Evolutionary conservation across 2,329 filamentous ascomycete species (phyloP).

Genomic region (Atkinsonella hypoxylon): DNA sequence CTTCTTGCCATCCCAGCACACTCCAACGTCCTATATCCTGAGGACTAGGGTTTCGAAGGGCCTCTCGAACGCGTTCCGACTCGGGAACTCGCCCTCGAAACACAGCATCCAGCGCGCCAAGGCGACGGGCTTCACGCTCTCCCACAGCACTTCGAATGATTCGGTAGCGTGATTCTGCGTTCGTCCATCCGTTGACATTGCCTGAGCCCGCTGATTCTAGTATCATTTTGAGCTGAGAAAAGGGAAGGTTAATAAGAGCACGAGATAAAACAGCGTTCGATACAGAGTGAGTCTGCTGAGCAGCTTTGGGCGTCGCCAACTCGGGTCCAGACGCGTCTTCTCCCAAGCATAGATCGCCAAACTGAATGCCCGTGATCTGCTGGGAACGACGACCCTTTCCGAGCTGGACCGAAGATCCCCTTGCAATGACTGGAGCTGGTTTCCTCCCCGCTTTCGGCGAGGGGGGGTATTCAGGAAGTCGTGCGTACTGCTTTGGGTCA

Average conservation of each 20-base stretch:
- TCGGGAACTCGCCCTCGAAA: slow-evolving; percentile 22
- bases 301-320: slow-evolving; percentile 20
- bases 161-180: slow-evolving; percentile 32
- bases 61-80: slow-evolving; percentile 22
- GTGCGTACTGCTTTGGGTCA: slow-evolving; percentile 25
- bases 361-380: slow-evolving; percentile 53
- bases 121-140: slow-evolving; percentile 46
- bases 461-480: slow-evolving; percentile 22
- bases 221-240: slow-evolving; percentile 50
- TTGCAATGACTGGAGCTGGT: slow-evolving; percentile 19
- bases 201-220: slow-evolving; percentile 48
- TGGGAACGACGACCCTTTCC: slow-evolving; percentile 30
- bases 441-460: slow-evolving; percentile 7
- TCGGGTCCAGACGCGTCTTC: slow-evolving; percentile 15
- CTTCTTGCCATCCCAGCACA: slow-evolving; percentile 38
- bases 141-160: slow-evolving; percentile 38
- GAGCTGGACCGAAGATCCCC: slow-evolving; percentile 24
- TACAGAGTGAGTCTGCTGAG: slow-evolving; percentile 16
- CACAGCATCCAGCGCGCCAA: slow-evolving; percentile 32
- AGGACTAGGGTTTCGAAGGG: slow-evolving; percentile 26
- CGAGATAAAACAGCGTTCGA: slow-evolving; percentile 47
- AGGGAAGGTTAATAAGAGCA: slow-evolving; percentile 58
- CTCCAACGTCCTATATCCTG: slow-evolving; percentile 32
- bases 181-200: slow-evolving; percentile 37
- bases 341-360: slow-evolving; percentile 49